Percentiles rank a stretch among this genome's conserved stretches.
phyloP scores from a whole-genome alignment of 352 stramenopile species.

The Globisporangium abappressorium region DNA sequence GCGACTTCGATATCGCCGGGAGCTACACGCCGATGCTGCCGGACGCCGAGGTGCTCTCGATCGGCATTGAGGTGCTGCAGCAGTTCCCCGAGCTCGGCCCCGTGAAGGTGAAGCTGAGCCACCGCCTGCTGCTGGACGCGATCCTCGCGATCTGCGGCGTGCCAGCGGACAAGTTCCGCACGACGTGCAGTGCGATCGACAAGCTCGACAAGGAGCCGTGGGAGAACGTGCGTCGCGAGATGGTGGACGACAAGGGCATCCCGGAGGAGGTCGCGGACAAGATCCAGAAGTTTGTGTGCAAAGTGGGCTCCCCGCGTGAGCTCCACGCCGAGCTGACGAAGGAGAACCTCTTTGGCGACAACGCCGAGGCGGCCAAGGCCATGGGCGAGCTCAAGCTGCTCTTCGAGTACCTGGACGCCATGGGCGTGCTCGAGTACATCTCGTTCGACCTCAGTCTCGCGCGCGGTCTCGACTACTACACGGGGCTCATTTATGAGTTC shows the following conservation, averaged over 20 bases:
- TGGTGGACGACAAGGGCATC: conserved; percentile 98
- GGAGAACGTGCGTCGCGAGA: conserved; percentile 87
- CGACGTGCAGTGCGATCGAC: conserved; percentile 98
- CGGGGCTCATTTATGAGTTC: conserved; percentile 99
- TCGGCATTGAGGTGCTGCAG: conserved; percentile 91
- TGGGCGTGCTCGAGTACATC: conserved; percentile 93
- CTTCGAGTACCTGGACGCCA: conserved; percentile 97
- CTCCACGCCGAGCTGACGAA: conserved; percentile 74
- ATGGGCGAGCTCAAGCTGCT: conserved; percentile 93
- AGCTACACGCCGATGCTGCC: conserved; percentile 94
- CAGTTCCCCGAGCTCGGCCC: conserved; percentile 81
- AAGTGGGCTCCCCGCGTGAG: conserved; percentile 84
- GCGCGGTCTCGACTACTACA: conserved; percentile 99
- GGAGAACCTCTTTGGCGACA: conserved; percentile 90
- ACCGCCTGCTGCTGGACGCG: conserved; percentile 95
- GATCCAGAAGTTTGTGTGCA: conserved; percentile 94
- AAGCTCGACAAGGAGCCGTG: conserved; percentile 99
- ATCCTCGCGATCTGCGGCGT: conserved; percentile 98
- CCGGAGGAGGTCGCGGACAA: conserved; percentile 87
- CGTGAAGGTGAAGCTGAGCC: conserved; percentile 98
- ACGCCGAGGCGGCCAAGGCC: conserved; percentile 77
- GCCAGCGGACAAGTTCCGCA: conserved; percentile 95
- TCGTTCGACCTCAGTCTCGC: conserved; percentile 97
- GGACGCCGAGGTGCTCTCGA: conserved; percentile 95
- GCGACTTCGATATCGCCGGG: conserved; percentile 98